Base-by-base conservation (phyloP, 2,329 filamentous ascomycete species). In the Fusarium decemcellulare region DNA sequence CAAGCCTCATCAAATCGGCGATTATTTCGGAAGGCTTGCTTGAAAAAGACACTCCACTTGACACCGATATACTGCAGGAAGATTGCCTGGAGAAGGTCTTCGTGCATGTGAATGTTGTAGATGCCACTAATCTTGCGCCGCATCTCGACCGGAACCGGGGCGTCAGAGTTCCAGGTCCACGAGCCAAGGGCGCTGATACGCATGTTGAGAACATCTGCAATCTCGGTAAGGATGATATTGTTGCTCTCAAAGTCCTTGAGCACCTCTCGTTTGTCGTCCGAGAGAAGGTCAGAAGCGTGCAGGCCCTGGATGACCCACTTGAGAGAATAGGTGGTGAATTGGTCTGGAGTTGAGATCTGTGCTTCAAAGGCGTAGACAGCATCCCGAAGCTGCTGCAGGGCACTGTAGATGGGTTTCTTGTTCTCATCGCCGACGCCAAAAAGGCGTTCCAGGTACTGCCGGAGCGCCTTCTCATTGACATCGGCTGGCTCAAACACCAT, bases 181-280 rank as follows among this genome's bases (percentile, higher is more conserved):
- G 76, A 76, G 4, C 80, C 75, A 2, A 87, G 71, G 0, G 80
- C 78, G 4, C 81, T 74, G 7, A 87, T 77, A 14, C 85, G 80
- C 81, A 87, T 86, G 65, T 87, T 87, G 52, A 87, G 78, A 2
- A 87, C 84, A 59, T 87, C 85, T 1, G 83, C 81, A 14, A 88
- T 81, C 72, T 88, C 86, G 2, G 74, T 75, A 11, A 87, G 67
- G 9, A 87, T 82, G 29, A 80, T 75, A 0, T 71, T 60, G 53
- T 83, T 84, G 9, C 75, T 73, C 23, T 79, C 72, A 55, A 87
- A 83, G 46, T 85, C 83, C 7, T 75, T 78, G 15, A 87, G 74
- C 0, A 81, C 79, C 61, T 79, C 79, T 3, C 80, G 73, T 44
- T 82, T 81, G 59, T 82, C 81, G 29, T 83, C 72, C 0, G 81